phyloP scores from a whole-genome alignment of 768 basidiomycete genomes.

The Gloeopeniophorella convolvens region DNA sequence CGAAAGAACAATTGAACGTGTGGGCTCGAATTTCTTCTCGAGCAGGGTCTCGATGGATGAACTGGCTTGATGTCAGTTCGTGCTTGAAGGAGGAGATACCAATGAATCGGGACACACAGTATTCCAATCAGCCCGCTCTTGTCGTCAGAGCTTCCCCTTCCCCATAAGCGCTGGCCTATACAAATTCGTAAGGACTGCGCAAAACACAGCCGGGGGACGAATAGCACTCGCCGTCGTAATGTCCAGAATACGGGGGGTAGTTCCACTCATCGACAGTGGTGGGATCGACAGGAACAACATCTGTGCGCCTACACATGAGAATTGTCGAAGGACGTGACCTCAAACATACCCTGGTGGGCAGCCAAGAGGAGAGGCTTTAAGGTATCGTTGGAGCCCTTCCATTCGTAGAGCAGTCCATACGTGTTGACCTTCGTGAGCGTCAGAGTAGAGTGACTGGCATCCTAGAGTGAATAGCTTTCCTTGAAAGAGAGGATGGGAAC shows the following conservation, averaged over 20 bases:
- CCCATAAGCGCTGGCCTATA: conserved; percentile 28
- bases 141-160: conserved; percentile 32
- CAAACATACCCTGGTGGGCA: conserved; percentile 42
- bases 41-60: conserved; percentile 42
- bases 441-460: conserved; percentile 41
- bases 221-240: conserved; percentile 41
- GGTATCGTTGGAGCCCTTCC: conserved; percentile 43
- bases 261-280: conserved; percentile 51
- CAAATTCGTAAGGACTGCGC: too few species aligned
- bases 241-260: conserved; percentile 57
- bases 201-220: too few species aligned
- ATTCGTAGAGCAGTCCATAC: conserved; percentile 54
- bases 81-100: background rate
- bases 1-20: conserved; percentile 35
- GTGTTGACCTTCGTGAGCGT: conserved; percentile 52
- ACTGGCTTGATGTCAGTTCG: conserved; percentile 18
- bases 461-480: too few species aligned
- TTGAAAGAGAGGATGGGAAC: too few species aligned
- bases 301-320: conserved; percentile 27
- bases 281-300: conserved; percentile 63
- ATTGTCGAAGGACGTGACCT: background rate
- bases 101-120: conserved; percentile 22
- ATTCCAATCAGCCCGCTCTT: conserved; percentile 31
- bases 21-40: conserved; percentile 39
- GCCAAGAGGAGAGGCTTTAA: conserved; percentile 51